Percentiles rank a stretch among this genome's conserved stretches.
Conservation (phyloP, 1,284 basidiomycete species). For the Sanghuangporus baumii region DNA sequence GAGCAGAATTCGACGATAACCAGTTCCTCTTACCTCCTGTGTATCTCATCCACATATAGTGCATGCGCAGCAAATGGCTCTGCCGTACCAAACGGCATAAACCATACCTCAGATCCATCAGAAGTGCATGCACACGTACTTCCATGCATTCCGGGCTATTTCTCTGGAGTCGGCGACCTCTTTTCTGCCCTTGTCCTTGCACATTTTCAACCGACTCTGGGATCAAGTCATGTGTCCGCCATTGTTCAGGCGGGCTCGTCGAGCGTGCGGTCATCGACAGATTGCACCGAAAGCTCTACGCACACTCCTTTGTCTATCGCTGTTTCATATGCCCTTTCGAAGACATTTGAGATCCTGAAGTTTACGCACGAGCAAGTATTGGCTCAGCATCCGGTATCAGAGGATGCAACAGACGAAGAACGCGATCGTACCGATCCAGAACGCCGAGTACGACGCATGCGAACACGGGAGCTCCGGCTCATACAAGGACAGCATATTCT, state of each 20-base stretch:
- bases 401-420: slow-evolving; percentile 69
- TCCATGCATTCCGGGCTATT: slow-evolving; percentile 85
- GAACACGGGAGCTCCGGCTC: slow-evolving; percentile 75
- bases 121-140: slow-evolving; percentile 67
- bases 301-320: slow-evolving; percentile 48
- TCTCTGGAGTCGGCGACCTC: slow-evolving; percentile 94
- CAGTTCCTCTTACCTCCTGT: slow-evolving; percentile 56
- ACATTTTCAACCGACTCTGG: slow-evolving; percentile 48
- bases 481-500: slow-evolving; percentile 61
- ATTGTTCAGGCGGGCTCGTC: slow-evolving; percentile 16
- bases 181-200: slow-evolving; percentile 92
- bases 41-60: slow-evolving; percentile 60
- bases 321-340: slow-evolving; percentile 68
- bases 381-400: slow-evolving; percentile 25
- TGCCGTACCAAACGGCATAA: slow-evolving; percentile 16
- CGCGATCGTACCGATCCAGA: slow-evolving; percentile 59
- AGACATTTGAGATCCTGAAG: slow-evolving; percentile 80
- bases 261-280: slow-evolving; percentile 42
- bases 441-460: slow-evolving; percentile 66
- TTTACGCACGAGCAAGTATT: slow-evolving; percentile 50
- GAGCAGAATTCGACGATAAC: slow-evolving; percentile 22
- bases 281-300: slow-evolving; percentile 2
- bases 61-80: slow-evolving; percentile 19
- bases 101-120: slow-evolving; percentile 24
- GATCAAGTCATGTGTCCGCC: not conserved